Percentiles rank a stretch among this genome's conserved stretches.
phyloP scores from a whole-genome alignment of 768 basidiomycete genomes.

The Antrodiella citrinella region DNA sequence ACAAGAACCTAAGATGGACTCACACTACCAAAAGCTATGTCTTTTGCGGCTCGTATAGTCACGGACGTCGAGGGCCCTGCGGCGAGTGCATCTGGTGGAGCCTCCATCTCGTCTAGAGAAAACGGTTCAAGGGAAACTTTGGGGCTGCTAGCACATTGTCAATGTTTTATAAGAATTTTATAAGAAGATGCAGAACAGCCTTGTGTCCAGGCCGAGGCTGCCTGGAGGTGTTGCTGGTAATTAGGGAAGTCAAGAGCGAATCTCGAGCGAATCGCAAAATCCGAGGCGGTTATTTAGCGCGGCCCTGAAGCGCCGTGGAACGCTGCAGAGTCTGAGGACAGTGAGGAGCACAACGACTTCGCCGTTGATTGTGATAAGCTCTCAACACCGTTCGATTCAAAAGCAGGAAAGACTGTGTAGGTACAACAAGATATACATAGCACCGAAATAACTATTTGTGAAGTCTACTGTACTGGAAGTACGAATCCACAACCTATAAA shows the following conservation, averaged over 20 bases:
- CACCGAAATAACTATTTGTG: too few species aligned
- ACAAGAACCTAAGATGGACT: background rate
- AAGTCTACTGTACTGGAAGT: too few species aligned
- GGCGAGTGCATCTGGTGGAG: conserved; percentile 11
- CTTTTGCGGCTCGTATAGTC: conserved; percentile 19
- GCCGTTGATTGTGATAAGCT: too few species aligned
- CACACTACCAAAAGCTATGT: conserved; percentile 22
- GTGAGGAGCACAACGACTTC: too few species aligned
- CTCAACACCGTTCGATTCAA: too few species aligned
- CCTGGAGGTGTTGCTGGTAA: background rate
- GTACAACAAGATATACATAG: too few species aligned
- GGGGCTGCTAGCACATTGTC: conserved; percentile 5
- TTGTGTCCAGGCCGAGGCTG: background rate
- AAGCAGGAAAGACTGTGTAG: too few species aligned
- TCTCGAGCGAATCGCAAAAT: background rate
- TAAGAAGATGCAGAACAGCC: background rate
- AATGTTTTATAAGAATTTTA: too few species aligned
- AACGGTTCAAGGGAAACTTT: background rate
- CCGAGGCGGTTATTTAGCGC: too few species aligned
- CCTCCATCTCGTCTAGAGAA: conserved; percentile 14
- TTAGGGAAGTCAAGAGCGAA: background rate
- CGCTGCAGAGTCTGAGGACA: too few species aligned
- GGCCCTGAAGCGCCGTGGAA: too few species aligned
- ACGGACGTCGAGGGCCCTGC: conserved; percentile 11
- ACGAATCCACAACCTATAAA: too few species aligned